phyloP scores from a whole-genome alignment of 2,329 filamentous ascomycete genomes.

The Parafenestella ontariensis region DNA sequence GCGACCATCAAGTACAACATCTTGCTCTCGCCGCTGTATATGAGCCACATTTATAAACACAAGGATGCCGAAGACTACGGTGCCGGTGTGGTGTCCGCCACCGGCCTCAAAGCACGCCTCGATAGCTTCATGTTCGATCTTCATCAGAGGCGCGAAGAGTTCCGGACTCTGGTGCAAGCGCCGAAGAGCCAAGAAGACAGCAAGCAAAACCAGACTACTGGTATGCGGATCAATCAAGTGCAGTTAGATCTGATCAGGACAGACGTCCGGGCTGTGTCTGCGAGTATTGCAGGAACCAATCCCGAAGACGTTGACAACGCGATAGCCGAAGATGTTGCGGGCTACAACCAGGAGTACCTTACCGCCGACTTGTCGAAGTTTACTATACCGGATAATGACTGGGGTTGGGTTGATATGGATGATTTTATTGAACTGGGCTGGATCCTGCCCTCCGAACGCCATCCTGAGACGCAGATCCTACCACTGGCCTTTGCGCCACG shows the following conservation, averaged over 20 bases:
- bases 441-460: constrained; percentile 88
- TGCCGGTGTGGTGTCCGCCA: constrained; percentile 82
- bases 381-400: constrained; percentile 92
- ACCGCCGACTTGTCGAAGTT: constrained; percentile 78
- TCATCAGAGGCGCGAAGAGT: constrained; percentile 91
- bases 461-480: constrained; percentile 92
- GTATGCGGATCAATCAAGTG: constrained; percentile 94
- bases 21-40: constrained; percentile 87
- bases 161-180: constrained; percentile 80
- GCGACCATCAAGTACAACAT: constrained; percentile 99
- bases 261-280: constrained; percentile 91
- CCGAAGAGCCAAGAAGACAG: constrained; percentile 62
- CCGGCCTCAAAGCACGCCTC: constrained; percentile 92
- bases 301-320: constrained; percentile 74
- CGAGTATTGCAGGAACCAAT: constrained; percentile 82
- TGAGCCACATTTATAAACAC: constrained; percentile 98
- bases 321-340: constrained; percentile 67
- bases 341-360: constrained; percentile 60
- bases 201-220: constrained; percentile 80
- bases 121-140: constrained; percentile 98
- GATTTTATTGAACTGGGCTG: constrained; percentile 98
- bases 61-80: constrained; percentile 90
- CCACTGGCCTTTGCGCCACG: constrained; percentile 92
- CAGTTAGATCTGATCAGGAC: constrained; percentile 91
- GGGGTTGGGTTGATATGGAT: constrained; percentile 99